Evolutionary conservation across 768 basidiomycete species (phyloP).

Genomic region (Trametes cubensis): DNA sequence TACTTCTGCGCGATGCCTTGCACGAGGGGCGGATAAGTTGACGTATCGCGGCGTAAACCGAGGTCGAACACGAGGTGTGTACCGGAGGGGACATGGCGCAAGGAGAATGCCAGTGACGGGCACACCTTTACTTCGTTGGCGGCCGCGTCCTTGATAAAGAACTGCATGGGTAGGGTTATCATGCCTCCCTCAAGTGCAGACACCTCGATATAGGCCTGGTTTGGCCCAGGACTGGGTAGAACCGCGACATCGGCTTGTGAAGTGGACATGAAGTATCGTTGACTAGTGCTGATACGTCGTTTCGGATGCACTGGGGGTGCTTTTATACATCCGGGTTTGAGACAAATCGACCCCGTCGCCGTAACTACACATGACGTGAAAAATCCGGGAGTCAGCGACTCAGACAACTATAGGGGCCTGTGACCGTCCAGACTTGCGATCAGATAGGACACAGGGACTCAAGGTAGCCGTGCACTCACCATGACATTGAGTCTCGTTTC

Average conservation of each 20-base stretch:
- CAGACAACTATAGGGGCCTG: no score
- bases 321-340: no score
- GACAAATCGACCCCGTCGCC: no score
- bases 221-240: constrained; percentile 43
- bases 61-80: constrained; percentile 53
- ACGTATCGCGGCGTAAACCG: constrained; percentile 52
- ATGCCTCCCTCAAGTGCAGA: constrained; percentile 59
- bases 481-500: no score
- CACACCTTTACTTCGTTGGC: constrained; percentile 33
- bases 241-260: neutral
- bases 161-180: constrained; percentile 42
- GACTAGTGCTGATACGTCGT: no score
- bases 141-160: constrained; percentile 40
- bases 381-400: no score
- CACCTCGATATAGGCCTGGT: constrained; percentile 54
- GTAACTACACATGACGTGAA: no score
- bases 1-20: constrained; percentile 34
- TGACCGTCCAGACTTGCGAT: no score
- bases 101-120: constrained; percentile 55
- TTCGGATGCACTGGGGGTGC: no score
- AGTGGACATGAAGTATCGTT: neutral
- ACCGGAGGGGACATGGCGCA: constrained; percentile 47
- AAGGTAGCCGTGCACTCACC: no score
- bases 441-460: no score
- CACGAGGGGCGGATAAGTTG: constrained; percentile 43